Conservation (phyloP, 2,329 filamentous ascomycete species). For the Conoideocrella luteorostrata region DNA sequence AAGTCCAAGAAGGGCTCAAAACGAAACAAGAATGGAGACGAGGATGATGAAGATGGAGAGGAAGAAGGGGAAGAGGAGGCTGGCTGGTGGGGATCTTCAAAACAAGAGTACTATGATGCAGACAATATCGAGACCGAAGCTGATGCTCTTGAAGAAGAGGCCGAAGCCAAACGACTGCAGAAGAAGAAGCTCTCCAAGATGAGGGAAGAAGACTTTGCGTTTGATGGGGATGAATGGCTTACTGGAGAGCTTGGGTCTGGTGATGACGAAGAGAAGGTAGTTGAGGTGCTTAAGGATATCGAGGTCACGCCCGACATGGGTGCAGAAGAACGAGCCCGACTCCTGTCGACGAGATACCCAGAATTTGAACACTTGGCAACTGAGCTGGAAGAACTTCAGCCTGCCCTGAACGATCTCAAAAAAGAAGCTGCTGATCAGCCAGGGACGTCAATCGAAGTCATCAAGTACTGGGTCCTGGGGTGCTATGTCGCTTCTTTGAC, state of each 20-base stretch:
- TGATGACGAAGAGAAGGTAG: conserved; percentile 58
- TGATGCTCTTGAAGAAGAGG: conserved; percentile 82
- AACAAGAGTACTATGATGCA: conserved; percentile 87
- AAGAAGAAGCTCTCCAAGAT: conserved; percentile 86
- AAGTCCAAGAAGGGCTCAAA: conserved; percentile 14
- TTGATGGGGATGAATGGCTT: conserved; percentile 84
- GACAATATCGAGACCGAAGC: conserved; percentile 62
- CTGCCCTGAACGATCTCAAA: conserved; percentile 53
- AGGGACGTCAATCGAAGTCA: conserved; percentile 49
- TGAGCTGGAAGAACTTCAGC: conserved; percentile 70
- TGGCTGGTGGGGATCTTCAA: conserved; percentile 80
- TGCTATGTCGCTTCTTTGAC: conserved; percentile 82
- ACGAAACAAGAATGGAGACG: conserved; percentile 24
- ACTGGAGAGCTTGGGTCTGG: conserved; percentile 46
- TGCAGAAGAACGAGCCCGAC: conserved; percentile 64
- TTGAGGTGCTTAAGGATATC: conserved; percentile 77
- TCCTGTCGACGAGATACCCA: conserved; percentile 77
- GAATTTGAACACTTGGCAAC: conserved; percentile 83
- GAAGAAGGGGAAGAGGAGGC: conserved; percentile 49
- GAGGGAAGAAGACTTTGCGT: conserved; percentile 86
- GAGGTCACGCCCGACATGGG: conserved; percentile 77
- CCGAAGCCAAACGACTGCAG: conserved; percentile 80
- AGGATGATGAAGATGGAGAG: conserved; percentile 53
- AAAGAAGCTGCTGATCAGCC: conserved; percentile 48
- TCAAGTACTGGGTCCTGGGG: conserved; percentile 74